Base-by-base conservation (phyloP, 2,329 filamentous ascomycete genomes). In the Fusarium anthophilum region DNA sequence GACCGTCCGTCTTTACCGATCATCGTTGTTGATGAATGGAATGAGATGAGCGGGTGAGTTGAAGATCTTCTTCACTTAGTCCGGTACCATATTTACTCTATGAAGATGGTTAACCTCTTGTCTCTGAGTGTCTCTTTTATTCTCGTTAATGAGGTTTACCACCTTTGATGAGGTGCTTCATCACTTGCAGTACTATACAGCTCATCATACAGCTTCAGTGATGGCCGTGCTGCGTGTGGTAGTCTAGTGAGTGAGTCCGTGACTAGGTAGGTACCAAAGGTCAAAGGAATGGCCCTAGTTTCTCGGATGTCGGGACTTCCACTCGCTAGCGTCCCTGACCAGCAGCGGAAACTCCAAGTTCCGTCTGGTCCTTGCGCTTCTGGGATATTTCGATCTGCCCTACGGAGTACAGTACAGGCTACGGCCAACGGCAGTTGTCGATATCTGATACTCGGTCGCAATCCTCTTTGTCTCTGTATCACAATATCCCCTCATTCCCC, bases 241-340 rank as follows among this genome's bases (percentile, higher is more conserved):
- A 20, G 45, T 28, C 17, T 20, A 13, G 17, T 24, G 24, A 24
- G n/a, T 15, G 24, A 47, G 39, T 57, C 47, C 41, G 26, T 18
- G 28, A 14, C 28, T 41, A 58, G 18, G 10, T 38, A 45, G 37
- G 18, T 38, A 45, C 24, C 28, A 35, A 39, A 39, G 38, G 37
- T 18, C 28, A 35, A 39, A 39, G 32, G 37, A 67, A 67, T 76
- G 66, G 56, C 41, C 55, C 60, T 77, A 76, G 73, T 53, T 62
- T 63, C 72, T 71, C 76, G 76, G 76, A 78, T 74, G 65, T 43
- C 62, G 61, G 58, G 64, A 56, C 69, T 78, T 78, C 76, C 76
- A 78, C 57, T 43, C 39, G 53, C 68, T 78, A 78, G 76, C 75
- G 75, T 62, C 41, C 26, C 56, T 55, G 55, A 44, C 72, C 73